Evolutionary conservation across 345 rosid species (phyloP).

Genomic region (Populus simonii): DNA sequence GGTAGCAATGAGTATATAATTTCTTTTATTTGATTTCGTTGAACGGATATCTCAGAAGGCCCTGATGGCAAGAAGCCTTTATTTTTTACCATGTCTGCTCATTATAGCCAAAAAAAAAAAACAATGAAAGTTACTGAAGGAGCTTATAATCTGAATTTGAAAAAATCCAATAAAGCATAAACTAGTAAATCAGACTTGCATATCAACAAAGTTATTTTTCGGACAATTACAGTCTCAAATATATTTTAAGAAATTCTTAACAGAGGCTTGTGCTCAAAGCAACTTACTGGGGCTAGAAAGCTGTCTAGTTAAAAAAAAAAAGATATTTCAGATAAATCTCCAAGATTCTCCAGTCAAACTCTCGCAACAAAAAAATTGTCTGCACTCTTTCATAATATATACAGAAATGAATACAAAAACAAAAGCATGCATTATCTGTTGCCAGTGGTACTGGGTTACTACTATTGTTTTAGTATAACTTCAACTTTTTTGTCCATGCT

Average conservation of each 20-base stretch:
- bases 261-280: neutral
- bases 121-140: constrained; percentile 2
- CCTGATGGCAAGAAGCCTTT: constrained; percentile 97
- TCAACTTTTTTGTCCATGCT: neutral
- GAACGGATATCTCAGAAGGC: constrained; percentile 90
- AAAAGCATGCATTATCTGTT: constrained; percentile 1
- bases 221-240: neutral
- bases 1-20: constrained; percentile 82
- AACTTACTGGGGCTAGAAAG: neutral
- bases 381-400: neutral
- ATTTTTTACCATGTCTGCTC: constrained; percentile 97
- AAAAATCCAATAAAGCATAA: neutral
- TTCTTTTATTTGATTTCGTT: constrained; percentile 84
- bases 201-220: neutral
- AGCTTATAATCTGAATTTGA: neutral
- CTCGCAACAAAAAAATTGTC: neutral
- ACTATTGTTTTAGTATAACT: neutral
- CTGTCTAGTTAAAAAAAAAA: neutral
- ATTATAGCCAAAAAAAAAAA: constrained; percentile 22
- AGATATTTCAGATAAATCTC: neutral
- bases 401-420: neutral
- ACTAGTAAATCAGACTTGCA: neutral
- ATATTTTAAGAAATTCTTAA: neutral
- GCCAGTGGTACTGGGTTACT: neutral
- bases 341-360: neutral